These are phyloP conservation scores for Cryomyces antarcticus DNA, from an alignment of 495 filamentous ascomycete species.

Conservation along the genomic window DNA sequence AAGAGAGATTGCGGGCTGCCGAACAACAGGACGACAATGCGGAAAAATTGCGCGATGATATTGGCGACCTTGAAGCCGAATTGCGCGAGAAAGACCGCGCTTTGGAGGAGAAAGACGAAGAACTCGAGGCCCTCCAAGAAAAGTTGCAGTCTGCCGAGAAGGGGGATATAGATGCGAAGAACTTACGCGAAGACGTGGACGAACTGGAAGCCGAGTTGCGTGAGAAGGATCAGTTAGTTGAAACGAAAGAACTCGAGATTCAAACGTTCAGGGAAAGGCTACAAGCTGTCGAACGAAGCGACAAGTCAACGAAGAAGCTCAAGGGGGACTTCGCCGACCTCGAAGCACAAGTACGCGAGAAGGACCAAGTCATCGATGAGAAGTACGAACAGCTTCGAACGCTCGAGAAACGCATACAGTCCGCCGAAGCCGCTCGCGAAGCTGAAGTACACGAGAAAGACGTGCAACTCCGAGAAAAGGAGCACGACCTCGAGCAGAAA, in stretches of 20 bases:
- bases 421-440: neutral
- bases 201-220: constrained; percentile 10
- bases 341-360: constrained; percentile 9
- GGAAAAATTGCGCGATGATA: constrained; percentile 43
- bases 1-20: constrained; percentile 11
- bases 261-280: constrained; percentile 9
- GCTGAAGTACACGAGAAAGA: constrained; percentile 9
- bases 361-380: constrained; percentile 10
- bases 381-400: constrained; percentile 10
- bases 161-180: neutral
- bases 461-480: constrained; percentile 41
- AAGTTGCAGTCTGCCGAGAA: constrained; percentile 27
- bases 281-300: constrained; percentile 5
- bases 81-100: constrained; percentile 43
- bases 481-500: constrained; percentile 35
- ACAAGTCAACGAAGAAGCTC: constrained; percentile 11
- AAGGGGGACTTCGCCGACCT: constrained; percentile 8
- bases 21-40: constrained; percentile 26
- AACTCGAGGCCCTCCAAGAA: constrained; percentile 27
- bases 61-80: constrained; percentile 46
- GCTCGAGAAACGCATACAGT: constrained; percentile 7
- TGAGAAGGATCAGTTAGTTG: constrained; percentile 8
- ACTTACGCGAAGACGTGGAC: constrained; percentile 7
- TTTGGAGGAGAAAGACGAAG: constrained; percentile 35
- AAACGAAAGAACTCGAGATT: constrained; percentile 7